Base-by-base conservation (phyloP, 1,284 basidiomycete species). In the Cryptococcus hybrid region DNA sequence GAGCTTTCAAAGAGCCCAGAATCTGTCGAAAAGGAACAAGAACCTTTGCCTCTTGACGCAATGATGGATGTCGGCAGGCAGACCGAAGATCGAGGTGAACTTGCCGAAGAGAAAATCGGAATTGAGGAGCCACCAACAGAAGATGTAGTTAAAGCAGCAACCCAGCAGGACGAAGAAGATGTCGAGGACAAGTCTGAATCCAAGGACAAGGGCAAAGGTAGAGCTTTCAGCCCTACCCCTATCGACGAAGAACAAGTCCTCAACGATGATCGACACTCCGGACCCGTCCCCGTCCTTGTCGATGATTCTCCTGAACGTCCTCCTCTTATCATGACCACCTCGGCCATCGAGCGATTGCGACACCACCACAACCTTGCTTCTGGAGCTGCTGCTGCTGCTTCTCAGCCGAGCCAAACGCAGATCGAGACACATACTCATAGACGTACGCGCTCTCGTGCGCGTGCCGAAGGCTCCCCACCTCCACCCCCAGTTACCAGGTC, bases 401-500 rank as follows among this genome's bases (percentile, higher is more conserved):
- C 55, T 35, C 49, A 55, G 18, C 2, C 46, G 7, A 3, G 24
- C 34, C 7, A 15, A 8, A 47, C 15, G 34, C 12, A 30, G 8
- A 8, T 34, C 18, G 18, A 24, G 12, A 2, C 18, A 8, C 18
- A 47, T 12, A n/a, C 18, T 7, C 18, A 47, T 24, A 12, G 34
- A 30, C 15, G 12, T 24, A 7, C 46, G 46, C 18, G 24, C 15
- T 13, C 18, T 12, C 42, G 46, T 11, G 54, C 40, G 30, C 57
- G 55, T 24, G 36, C 47, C 9, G 55, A 58, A 3, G 44, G 47
- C 24, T 60, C 59, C 9, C 42, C 60, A 2, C 46, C 50, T 5
- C 35, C 58, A 11, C 61, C 57, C 15, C 67, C 59, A 6, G 60
- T 70, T 11, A 73, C 71, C 11, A 66, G 72, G 6, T 70, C 69